phyloP scores from a whole-genome alignment of 2,329 filamentous ascomycete genomes.

The Lachnellula arida region DNA sequence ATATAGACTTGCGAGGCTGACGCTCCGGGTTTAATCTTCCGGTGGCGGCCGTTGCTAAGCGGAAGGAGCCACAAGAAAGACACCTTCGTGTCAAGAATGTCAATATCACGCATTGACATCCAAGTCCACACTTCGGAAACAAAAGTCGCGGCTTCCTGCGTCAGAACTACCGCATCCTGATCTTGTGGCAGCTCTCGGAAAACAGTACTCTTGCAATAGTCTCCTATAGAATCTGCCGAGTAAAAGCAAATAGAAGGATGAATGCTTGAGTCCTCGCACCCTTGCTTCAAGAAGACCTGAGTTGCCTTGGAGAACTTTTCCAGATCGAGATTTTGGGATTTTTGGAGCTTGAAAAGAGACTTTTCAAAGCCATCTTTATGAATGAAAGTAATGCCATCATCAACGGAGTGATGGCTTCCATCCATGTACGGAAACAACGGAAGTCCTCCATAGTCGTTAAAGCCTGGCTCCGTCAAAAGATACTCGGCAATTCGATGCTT shows the following conservation, averaged over 20 bases:
- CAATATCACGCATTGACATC: conserved; percentile 15
- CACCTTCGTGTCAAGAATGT: conserved; percentile 8
- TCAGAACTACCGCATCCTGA: conserved; percentile 11
- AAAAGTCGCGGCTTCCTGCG: conserved; percentile 3
- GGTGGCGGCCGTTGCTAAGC: conserved; percentile 18
- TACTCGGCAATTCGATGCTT: conserved; percentile 20
- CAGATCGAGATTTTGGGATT: conserved; percentile 15
- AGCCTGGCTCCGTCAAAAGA: conserved; percentile 8
- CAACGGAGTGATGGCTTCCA: conserved; percentile 16
- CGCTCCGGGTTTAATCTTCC: conserved; percentile 15
- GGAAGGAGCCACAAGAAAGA: conserved; percentile 28
- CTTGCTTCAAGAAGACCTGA: background rate
- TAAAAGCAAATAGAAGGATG: conserved; percentile 20
- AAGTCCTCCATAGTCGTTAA: conserved; percentile 11
- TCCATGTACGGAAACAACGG: conserved; percentile 23
- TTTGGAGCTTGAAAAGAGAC: conserved; percentile 15
- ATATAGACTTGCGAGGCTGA: conserved; percentile 4
- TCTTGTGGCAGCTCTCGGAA: conserved; percentile 8
- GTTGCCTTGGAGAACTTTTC: conserved; percentile 7
- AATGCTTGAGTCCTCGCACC: conserved; percentile 3
- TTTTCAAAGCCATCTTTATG: conserved; percentile 18
- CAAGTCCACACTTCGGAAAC: conserved; percentile 13
- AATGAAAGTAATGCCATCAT: conserved; percentile 9
- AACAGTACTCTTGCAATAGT: conserved; percentile 12
- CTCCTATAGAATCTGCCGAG: conserved; percentile 6